Evolutionary conservation across 345 rosid genomes (phyloP).

Genomic region (Microthlaspi erraticum): DNA sequence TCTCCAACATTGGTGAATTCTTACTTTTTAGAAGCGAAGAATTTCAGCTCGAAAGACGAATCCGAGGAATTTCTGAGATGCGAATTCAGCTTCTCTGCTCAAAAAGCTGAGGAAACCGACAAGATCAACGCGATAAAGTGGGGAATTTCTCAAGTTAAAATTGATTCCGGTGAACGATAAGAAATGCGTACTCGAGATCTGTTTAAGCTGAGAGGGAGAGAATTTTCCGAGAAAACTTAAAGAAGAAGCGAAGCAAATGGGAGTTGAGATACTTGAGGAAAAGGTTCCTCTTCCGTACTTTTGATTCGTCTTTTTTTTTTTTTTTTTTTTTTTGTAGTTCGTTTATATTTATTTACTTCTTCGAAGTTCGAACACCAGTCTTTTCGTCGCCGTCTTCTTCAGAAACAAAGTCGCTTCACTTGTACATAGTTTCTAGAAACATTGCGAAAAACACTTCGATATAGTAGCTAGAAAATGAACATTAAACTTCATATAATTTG

Average conservation of each 20-base stretch:
- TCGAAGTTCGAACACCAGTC: too few species aligned
- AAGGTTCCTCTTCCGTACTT: not conserved
- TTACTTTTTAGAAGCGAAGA: not conserved
- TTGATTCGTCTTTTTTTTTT: not conserved
- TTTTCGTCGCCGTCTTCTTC: too few species aligned
- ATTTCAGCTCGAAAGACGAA: not conserved
- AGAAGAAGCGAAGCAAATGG: conserved; percentile 6
- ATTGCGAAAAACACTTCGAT: too few species aligned
- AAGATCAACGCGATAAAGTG: conserved; percentile 3
- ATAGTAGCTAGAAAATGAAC: too few species aligned
- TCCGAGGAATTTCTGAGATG: not conserved
- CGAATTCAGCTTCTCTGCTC: not conserved
- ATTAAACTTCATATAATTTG: too few species aligned
- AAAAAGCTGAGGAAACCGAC: not conserved
- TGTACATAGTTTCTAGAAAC: too few species aligned
- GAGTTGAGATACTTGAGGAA: not conserved
- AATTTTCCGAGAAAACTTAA: conserved; percentile 19
- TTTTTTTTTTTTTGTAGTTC: too few species aligned
- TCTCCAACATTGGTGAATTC: not conserved
- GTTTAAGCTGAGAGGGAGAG: conserved; percentile 28
- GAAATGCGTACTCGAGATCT: conserved; percentile 53
- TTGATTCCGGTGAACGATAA: conserved; percentile 36
- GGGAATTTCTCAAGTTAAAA: conserved; percentile 22
- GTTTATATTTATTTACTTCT: too few species aligned
- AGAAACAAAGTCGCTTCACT: too few species aligned